Evolutionary conservation across 2,329 filamentous ascomycete species (phyloP), one percentile per base, ranked within the genome.

Genomic region (Acrocalymma vagum): DNA sequence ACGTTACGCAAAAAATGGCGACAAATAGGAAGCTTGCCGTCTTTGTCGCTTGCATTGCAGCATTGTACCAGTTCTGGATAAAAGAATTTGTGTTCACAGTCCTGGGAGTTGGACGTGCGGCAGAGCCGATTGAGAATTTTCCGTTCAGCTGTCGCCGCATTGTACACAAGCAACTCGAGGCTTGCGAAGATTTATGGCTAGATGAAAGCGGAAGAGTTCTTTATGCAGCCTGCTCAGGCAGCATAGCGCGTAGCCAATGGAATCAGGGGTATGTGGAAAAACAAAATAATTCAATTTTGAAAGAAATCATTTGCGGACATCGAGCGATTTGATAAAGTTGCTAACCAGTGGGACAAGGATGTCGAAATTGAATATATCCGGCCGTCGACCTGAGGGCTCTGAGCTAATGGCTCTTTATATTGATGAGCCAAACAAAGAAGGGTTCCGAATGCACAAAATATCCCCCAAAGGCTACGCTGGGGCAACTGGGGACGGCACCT

Each of bases 181-280:
- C 49, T 5, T 65, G 62, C 29, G 63, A 65, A 37, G 62, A 66
- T 26, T 27, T 66, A 3, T 66, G 63, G 60, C 48, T 66, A 6
- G 62, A 66, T 29, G 41, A 60, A 33, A 38, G 59, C 13, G 53
- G 37, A 5, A 43, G 62, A n/a, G 45, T 52, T 2, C 9, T 66
- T 11, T 66, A 66, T 45, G 63, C 62, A 8, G 63, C 59, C 6
- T 66, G 63, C 43, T 48, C 58, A 5, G 60, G 59, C 3, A 61
- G 56, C 0, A 26, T 42, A 18, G 29, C 38, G 6, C 44, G 59
- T 7, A 22, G 56, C 32, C 49, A 45, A 9, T 66, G 63, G 60
- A 64, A 54, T 33, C 58, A 48, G 27, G 53, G 58, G 48, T 61
- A 48, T 30, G 57, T 50, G n/a, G n/a, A n/a, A 24, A 15, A n/a